phyloP scores from a whole-genome alignment of 2,329 filamentous ascomycete genomes.

The Ophiostoma novo-ulmi region DNA sequence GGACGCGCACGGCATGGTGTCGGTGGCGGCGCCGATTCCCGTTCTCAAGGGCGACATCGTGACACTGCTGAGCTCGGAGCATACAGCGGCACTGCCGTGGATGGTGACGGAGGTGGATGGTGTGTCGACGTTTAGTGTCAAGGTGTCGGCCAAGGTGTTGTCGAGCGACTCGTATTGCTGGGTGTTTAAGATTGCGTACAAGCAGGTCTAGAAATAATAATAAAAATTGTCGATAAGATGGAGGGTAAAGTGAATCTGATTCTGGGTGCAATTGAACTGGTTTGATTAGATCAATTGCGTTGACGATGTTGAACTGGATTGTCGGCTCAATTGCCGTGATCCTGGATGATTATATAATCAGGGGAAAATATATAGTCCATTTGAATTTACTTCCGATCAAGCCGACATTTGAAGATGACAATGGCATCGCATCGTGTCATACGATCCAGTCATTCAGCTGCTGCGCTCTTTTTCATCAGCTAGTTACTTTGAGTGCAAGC shows the following conservation, averaged over 20 bases:
- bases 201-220: neutral
- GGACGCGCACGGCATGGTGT: conserved; percentile 32
- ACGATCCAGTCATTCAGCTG: neutral
- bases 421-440: neutral
- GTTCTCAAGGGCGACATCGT: conserved; percentile 40
- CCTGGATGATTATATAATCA: neutral
- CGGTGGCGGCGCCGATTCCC: conserved; percentile 37
- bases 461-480: neutral
- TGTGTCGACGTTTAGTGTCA: neutral
- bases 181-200: conserved; percentile 39
- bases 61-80: conserved; percentile 35
- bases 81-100: conserved; percentile 31
- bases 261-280: neutral
- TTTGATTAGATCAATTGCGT: neutral
- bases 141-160: conserved; percentile 32
- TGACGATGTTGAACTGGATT: neutral
- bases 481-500: neutral
- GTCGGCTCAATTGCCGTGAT: neutral
- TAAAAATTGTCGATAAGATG: neutral
- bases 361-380: neutral
- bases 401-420: neutral
- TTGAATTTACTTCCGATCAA: neutral
- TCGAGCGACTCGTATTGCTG: conserved; percentile 37
- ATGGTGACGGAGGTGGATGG: neutral
- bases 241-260: neutral